Evolutionary conservation across 345 rosid species (phyloP), one percentile per base, ranked within the genome.

Genomic region (Microthlaspi erraticum): DNA sequence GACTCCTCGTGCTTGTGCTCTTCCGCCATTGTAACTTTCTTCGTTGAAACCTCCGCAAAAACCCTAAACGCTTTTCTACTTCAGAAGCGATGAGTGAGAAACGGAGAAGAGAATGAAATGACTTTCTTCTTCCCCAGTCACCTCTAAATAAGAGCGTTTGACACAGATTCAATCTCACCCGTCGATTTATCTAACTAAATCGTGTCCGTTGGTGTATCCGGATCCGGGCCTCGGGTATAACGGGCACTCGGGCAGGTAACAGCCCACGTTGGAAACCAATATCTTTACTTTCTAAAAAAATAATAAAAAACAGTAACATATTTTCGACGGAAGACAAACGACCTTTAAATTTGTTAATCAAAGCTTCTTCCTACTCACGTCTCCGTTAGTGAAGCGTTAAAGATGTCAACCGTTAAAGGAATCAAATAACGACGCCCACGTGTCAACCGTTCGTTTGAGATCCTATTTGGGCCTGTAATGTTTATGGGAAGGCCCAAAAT

Each of bases 1-100:
- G 77, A 74, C 36, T 77, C 81, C 38, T 77, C 77, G 66, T 77
- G 81, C 1, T 77, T 72, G 37, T 78, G 58, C 50, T 73, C 81
- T 66, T 76, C 79, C 55, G 67, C 71, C 79, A 76, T 76, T 41
- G 34, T 20, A 5, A 52, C 60, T 58, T 50, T 1, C 53, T 48
- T 3, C 66, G 39, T 74, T 43, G 66, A 48, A 76, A 76, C 55
- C 79, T 76, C 74, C 75, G 71, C 60, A 62, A 62, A 55, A 76
- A 45, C 60, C 70, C 70, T 61, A 54, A 44, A 48, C 31, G 8
- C 5, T 38, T 26, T 26, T 60, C 52, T 68, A 60, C 8, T 53
- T 68, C 67, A 13, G 64, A 42, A 44, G 29, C 19, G 52, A 39
- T 13, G 45, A 74, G 78, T 54, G 66, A 70, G 79, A 64, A 76